These are phyloP conservation scores for Tilletia walkeri DNA, from an alignment of 1,284 basidiomycete species.

Conservation along the genomic window DNA sequence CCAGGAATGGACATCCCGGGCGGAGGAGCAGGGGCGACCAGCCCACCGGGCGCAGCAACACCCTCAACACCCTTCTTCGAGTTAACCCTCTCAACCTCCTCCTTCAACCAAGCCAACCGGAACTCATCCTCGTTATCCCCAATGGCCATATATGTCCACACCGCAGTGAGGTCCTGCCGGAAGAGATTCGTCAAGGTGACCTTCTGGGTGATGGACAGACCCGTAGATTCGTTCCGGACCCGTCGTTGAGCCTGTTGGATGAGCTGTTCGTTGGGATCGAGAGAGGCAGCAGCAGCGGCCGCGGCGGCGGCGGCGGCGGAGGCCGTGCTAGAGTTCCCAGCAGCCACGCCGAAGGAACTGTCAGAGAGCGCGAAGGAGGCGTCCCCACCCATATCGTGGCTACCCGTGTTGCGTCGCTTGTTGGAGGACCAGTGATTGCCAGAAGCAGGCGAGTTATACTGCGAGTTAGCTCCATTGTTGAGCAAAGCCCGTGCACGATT, in stretches of 20 bases:
- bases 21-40: neutral
- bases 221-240: conserved; percentile 7
- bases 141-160: conserved; percentile 18
- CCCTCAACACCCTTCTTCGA: neutral
- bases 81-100: conserved; percentile 15
- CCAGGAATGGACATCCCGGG: too few species aligned
- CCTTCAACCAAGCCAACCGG: conserved; percentile 15
- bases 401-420: conserved; percentile 11
- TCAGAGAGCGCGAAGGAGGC: neutral
- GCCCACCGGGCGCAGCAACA: neutral
- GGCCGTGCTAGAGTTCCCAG: neutral
- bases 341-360: neutral
- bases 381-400: neutral
- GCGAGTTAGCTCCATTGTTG: neutral
- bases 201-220: conserved; percentile 5
- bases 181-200: conserved; percentile 12
- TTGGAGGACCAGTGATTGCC: conserved; percentile 2
- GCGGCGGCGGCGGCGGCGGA: neutral
- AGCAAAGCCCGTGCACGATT: neutral
- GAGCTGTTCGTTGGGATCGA: conserved; percentile 13
- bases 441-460: neutral
- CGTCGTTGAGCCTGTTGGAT: conserved; percentile 15
- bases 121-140: conserved; percentile 16
- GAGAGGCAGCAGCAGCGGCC: neutral
- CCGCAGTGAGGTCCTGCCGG: conserved; percentile 1